Base-by-base conservation (phyloP, 179 eudicot genomes). In the Silene vulgaris region DNA sequence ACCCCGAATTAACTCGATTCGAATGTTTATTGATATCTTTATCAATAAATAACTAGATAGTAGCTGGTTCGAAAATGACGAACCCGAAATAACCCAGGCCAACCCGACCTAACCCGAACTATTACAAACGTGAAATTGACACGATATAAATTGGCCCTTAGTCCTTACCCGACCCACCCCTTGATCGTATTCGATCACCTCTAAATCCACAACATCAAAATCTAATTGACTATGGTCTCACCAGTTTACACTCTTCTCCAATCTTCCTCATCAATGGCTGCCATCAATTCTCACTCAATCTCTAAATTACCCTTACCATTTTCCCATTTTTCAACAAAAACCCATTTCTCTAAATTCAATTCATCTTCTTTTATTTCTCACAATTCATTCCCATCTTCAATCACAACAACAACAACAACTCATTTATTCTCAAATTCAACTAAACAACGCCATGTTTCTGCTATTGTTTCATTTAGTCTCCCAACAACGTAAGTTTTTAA, bases 401-500 rank as follows among this genome's bases (percentile, higher is more conserved):
- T 81, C 14, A 52, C 74, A 28, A 80, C 63, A 30, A 79, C 86
- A 23, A 78, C 29, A 75, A 54, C 75, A 21, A 72, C 72, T 19
- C 20, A 23, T 40, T 63, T 78, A 68, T 65, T 72, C 68, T 66
- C 60, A 23, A 19, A 21, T 48, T 60, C 84, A 57, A 67, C 82
- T 69, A 82, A 79, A 45, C 75, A 17, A 28, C 84, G 57, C 62
- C 79, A 81, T 70, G 43, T 85, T 76, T 75, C 80, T 37, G 86
- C 90, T 59, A 29, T 78, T 6, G 82, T 79, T 60, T 60, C 85
- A 0, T 77, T 84, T 75, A 86, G 82, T 74, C 90, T 86, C 19
- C 91, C 95, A 0, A 85, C 87, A 11, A 82, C 81, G 97, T 91
- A 83, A 80, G 81, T 62, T 37, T 57, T 9, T 4, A 13, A 19